A percentile compares a stretch with the other conserved stretches of the same genome.
phyloP scores from a whole-genome alignment of 306 rosid species.

The Datisca glomerata region DNA sequence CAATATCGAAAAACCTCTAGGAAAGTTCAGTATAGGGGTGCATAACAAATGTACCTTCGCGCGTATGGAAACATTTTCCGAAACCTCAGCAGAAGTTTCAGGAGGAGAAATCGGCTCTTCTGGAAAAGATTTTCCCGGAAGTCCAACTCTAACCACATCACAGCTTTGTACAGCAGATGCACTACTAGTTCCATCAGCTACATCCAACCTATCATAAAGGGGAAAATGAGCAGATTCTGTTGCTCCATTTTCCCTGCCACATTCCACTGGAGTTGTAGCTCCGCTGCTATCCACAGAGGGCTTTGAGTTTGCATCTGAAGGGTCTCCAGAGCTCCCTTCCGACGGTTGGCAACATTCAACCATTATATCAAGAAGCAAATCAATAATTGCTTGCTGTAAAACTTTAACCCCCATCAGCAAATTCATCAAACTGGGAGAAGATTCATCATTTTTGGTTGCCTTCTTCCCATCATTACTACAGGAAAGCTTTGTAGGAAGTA shows the following conservation, averaged over 20 bases:
- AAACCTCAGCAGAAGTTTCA: slow-evolving; percentile 62
- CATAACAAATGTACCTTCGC: slow-evolving; percentile 50
- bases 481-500: slow-evolving; percentile 91
- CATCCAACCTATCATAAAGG: slow-evolving; percentile 59
- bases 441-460: slow-evolving; percentile 56
- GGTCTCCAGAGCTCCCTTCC: slow-evolving; percentile 57
- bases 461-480: slow-evolving; percentile 72
- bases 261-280: slow-evolving; percentile 38
- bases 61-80: slow-evolving; percentile 52
- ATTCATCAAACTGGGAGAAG: slow-evolving; percentile 97
- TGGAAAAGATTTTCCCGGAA: slow-evolving; percentile 47
- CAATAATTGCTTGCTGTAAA: slow-evolving; percentile 93
- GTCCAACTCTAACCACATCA: slow-evolving; percentile 37
- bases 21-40: slow-evolving; percentile 14
- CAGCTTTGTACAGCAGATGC: slow-evolving; percentile 84
- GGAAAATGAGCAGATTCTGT: slow-evolving; percentile 44
- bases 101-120: slow-evolving; percentile 67
- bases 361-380: slow-evolving; percentile 96
- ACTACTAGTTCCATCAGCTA: slow-evolving; percentile 47
- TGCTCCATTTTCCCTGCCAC: slow-evolving; percentile 60
- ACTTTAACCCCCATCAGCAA: slow-evolving; percentile 98
- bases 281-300: slow-evolving; percentile 47
- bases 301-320: slow-evolving; percentile 46
- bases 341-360: slow-evolving; percentile 98
- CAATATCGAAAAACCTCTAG: slow-evolving; percentile 16